These are phyloP conservation scores for Aureobasidium sp. DNA, from an alignment of 2,329 filamentous ascomycete genomes.

Conservation along the genomic window DNA sequence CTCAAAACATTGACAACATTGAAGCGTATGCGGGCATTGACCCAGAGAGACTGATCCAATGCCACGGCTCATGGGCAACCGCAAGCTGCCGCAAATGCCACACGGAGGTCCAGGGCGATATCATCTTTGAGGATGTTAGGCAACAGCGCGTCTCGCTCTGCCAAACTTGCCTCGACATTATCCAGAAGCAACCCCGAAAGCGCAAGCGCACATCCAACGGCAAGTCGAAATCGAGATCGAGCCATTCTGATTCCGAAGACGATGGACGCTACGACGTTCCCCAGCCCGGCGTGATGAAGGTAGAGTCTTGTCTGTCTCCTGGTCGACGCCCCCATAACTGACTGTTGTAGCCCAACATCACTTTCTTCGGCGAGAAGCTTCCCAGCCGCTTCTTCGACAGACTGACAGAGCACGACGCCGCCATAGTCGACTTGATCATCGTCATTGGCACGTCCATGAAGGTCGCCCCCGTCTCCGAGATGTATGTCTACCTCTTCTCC, in stretches of 20 bases:
- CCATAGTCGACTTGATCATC: conserved; percentile 78
- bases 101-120: conserved; percentile 64
- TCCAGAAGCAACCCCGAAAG: conserved; percentile 29
- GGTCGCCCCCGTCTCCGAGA: conserved; percentile 89
- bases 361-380: conserved; percentile 90
- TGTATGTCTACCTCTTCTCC: conserved; percentile 33
- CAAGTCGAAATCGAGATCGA: conserved; percentile 37
- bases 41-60: conserved; percentile 81
- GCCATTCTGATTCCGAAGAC: conserved; percentile 48
- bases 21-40: conserved; percentile 79
- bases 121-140: conserved; percentile 73
- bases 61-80: conserved; percentile 91
- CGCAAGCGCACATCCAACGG: conserved; percentile 44
- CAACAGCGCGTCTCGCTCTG: conserved; percentile 72
- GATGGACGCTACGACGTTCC: conserved; percentile 60
- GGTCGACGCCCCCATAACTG: neutral
- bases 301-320: conserved; percentile 15
- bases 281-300: conserved; percentile 73
- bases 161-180: conserved; percentile 56
- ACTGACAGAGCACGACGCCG: conserved; percentile 72
- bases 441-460: conserved; percentile 96
- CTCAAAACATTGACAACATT: conserved; percentile 96
- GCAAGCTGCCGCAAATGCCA: conserved; percentile 82
- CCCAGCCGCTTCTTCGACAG: conserved; percentile 76
- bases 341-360: conserved; percentile 71